Conservation (phyloP, 2,329 filamentous ascomycete species). For the Amylocarpus encephaloides region DNA sequence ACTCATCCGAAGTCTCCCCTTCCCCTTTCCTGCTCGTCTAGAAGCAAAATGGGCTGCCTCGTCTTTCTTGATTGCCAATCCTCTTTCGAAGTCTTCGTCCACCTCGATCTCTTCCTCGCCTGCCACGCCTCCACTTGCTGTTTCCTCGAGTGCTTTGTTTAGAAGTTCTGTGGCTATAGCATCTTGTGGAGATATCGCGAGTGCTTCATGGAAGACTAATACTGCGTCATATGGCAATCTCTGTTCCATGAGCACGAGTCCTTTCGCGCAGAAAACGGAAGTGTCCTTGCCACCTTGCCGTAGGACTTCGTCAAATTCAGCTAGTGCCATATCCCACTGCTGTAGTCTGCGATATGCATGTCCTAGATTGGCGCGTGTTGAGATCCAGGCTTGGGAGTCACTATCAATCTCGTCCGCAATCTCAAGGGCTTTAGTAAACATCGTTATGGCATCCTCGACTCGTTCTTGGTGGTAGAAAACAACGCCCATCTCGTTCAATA, state of each 20-base stretch:
- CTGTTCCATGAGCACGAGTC: constrained; percentile 75
- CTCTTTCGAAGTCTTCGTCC: constrained; percentile 49
- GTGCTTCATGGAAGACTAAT: constrained; percentile 74
- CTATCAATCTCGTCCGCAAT: constrained; percentile 77
- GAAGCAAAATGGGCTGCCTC: constrained; percentile 35
- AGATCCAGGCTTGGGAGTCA: constrained; percentile 74
- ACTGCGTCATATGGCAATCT: constrained; percentile 71
- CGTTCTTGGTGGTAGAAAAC: constrained; percentile 91
- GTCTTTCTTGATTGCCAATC: constrained; percentile 42
- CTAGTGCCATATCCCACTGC: constrained; percentile 63
- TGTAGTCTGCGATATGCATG: constrained; percentile 75
- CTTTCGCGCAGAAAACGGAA: constrained; percentile 74
- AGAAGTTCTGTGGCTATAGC: constrained; percentile 74
- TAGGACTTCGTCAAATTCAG: constrained; percentile 81
- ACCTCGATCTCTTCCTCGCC: constrained; percentile 36
- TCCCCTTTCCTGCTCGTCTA: constrained; percentile 36
- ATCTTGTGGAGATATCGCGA: constrained; percentile 73
- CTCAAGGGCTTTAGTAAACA: constrained; percentile 71
- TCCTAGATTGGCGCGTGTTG: constrained; percentile 80
- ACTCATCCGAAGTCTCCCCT: constrained; percentile 35
- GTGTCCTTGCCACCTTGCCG: constrained; percentile 75
- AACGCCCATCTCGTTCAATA: constrained; percentile 92
- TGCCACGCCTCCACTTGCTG: constrained; percentile 36
- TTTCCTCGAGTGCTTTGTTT: constrained; percentile 62
- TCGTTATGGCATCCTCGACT: constrained; percentile 64